These are phyloP conservation scores for Thymus quinquecostatus DNA, from an alignment of 257 asterid species.

Conservation along the genomic window DNA sequence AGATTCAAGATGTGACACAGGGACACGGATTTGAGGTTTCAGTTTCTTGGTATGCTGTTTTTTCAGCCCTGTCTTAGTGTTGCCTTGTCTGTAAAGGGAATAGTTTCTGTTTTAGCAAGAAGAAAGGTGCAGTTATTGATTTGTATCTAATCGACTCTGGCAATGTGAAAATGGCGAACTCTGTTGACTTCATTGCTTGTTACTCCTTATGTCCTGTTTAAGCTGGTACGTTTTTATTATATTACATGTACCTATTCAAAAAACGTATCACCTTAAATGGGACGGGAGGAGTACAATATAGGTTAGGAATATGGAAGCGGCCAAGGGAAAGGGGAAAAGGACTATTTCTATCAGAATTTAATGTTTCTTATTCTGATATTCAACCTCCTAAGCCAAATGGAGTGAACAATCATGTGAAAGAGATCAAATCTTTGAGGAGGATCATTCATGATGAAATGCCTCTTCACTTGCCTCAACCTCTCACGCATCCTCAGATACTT, in stretches of 20 bases:
- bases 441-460: conserved; percentile 54
- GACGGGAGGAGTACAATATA: too few relatives aligned
- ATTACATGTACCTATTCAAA: too few relatives aligned
- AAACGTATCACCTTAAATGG: too few relatives aligned
- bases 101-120: neutral
- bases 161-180: neutral
- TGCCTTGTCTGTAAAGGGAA: conserved; percentile 39
- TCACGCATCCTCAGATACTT: conserved; percentile 42
- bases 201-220: too few relatives aligned
- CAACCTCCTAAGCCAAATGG: conserved; percentile 60
- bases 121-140: conserved; percentile 23
- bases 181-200: too few relatives aligned
- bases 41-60: too few relatives aligned
- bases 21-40: neutral
- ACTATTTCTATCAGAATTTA: too few relatives aligned
- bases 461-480: conserved; percentile 43
- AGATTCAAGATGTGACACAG: neutral
- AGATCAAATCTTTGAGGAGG: conserved; percentile 62
- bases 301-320: too few relatives aligned
- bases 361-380: conserved; percentile 30
- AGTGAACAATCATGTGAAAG: conserved; percentile 61
- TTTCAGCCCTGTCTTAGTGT: conserved; percentile 3
- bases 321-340: too few relatives aligned
- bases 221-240: too few relatives aligned
- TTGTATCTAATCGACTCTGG: neutral